Percentiles rank a stretch among this genome's conserved stretches.
phyloP scores from a whole-genome alignment of 1,284 basidiomycete species.

The Boletus mariae region DNA sequence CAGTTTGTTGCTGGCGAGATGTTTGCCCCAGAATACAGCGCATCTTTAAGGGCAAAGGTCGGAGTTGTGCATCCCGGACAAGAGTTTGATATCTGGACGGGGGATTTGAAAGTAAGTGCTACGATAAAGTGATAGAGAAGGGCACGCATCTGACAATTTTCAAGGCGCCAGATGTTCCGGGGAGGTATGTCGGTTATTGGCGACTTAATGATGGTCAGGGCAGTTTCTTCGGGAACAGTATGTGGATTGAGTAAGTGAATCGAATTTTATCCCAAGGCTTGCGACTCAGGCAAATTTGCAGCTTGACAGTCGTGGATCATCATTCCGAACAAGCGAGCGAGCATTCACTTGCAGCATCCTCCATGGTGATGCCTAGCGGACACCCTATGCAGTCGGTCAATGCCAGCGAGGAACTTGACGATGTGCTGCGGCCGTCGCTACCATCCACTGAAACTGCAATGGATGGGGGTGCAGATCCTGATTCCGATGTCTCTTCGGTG shows the following conservation, averaged over 20 bases:
- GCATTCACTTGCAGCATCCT: constrained; percentile 60
- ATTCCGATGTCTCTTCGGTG: constrained; percentile 50
- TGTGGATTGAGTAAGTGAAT: constrained; percentile 67
- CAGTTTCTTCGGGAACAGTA: constrained; percentile 64
- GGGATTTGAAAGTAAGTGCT: constrained; percentile 61
- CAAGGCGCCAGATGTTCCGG: constrained; percentile 69
- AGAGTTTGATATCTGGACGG: constrained; percentile 61
- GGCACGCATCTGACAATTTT: constrained; percentile 1
- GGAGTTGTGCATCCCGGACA: constrained; percentile 54
- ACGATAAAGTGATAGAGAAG: not conserved
- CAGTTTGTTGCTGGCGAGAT: constrained; percentile 66
- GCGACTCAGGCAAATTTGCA: constrained; percentile 27
- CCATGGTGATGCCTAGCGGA: constrained; percentile 65
- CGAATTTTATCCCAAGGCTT: constrained; percentile 4
- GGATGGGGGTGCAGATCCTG: constrained; percentile 49
- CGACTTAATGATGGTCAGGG: constrained; percentile 57
- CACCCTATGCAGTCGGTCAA: constrained; percentile 25
- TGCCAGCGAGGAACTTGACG: constrained; percentile 3
- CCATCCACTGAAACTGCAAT: constrained; percentile 37
- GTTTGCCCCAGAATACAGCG: constrained; percentile 36
- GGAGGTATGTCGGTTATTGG: constrained; percentile 76
- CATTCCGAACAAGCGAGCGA: constrained; percentile 39
- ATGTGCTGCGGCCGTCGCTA: constrained; percentile 15
- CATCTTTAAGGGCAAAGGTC: constrained; percentile 41
- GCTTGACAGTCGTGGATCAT: constrained; percentile 62